These are phyloP conservation scores for Mortierella alpina DNA, from an alignment of 192 early-diverging fungal genomes.

Conservation along the genomic window DNA sequence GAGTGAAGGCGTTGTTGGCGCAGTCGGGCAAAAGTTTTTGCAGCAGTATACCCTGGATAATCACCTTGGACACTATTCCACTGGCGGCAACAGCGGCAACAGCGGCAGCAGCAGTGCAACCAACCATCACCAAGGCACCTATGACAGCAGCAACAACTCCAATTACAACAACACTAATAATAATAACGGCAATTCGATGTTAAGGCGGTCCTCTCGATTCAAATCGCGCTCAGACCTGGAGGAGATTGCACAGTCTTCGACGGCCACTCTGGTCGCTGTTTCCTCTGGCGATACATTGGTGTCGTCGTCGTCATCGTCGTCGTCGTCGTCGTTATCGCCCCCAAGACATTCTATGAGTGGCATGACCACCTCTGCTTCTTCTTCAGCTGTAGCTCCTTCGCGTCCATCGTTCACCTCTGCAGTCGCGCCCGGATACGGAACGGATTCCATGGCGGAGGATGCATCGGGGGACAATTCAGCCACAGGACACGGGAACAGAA, in stretches of 20 bases:
- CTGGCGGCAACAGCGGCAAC: neutral
- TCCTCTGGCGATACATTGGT: constrained; percentile 8
- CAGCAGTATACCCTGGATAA: constrained; percentile 52
- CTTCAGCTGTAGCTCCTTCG: constrained; percentile 1
- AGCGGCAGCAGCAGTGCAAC: neutral
- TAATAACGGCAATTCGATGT: constrained; percentile 30
- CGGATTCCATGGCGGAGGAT: constrained; percentile 51
- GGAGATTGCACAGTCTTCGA: constrained; percentile 44
- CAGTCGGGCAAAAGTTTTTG: constrained; percentile 46
- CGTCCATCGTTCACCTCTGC: neutral
- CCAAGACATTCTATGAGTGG: too few relatives aligned
- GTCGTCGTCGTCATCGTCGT: too few relatives aligned
- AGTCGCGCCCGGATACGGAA: constrained; percentile 33
- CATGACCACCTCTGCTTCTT: neutral
- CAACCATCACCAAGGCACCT: constrained; percentile 14
- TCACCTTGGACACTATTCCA: constrained; percentile 16
- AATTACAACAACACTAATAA: constrained; percentile 2
- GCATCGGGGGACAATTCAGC: constrained; percentile 45
- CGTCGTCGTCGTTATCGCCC: too few relatives aligned
- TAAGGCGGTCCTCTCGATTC: constrained; percentile 44
- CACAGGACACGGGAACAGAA: constrained; percentile 7
- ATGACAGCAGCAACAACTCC: constrained; percentile 3
- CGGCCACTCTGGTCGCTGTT: neutral
- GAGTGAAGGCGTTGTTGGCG: constrained; percentile 11
- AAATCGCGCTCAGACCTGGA: constrained; percentile 48